phyloP scores from a whole-genome alignment of 129 eudicot genomes.

The Flaveria sonorensis region DNA sequence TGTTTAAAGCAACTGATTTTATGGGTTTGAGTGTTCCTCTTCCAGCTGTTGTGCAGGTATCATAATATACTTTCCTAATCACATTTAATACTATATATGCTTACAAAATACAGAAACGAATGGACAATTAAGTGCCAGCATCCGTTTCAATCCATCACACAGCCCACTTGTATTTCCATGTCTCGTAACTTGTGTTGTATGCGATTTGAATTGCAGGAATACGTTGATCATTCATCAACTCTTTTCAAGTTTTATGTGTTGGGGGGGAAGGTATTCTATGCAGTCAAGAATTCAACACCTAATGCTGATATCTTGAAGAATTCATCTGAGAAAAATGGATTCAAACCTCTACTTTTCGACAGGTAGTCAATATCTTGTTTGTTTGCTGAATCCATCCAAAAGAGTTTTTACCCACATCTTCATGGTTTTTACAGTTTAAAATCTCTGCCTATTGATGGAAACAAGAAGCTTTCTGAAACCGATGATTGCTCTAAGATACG shows the following conservation, averaged over 20 bases:
- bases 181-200: conserved; percentile 11
- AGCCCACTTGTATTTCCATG: not conserved
- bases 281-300: conserved; percentile 81
- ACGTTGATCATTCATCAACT: conserved; percentile 85
- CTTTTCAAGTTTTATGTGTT: conserved; percentile 81
- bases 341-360: conserved; percentile 77
- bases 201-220: conserved; percentile 68
- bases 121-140: not conserved
- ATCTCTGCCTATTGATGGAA: conserved; percentile 71
- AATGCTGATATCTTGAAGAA: conserved; percentile 66
- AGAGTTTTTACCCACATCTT: not conserved
- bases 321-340: conserved; percentile 45
- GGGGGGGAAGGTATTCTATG: conserved; percentile 70
- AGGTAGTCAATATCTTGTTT: conserved; percentile 46
- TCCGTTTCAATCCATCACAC: not conserved
- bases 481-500: conserved; percentile 26
- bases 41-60: conserved; percentile 96
- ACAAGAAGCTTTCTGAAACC: conserved; percentile 36
- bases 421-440: conserved; percentile 57
- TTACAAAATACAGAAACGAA: not conserved
- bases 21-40: conserved; percentile 76
- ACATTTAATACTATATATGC: too few species aligned
- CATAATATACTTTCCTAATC: not conserved
- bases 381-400: not conserved
- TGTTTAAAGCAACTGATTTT: conserved; percentile 61